Evolutionary conservation across 1,139 yeast species (phyloP), one percentile per base, ranked within the genome.

Genomic region (Geotrichum carabidarum): DNA sequence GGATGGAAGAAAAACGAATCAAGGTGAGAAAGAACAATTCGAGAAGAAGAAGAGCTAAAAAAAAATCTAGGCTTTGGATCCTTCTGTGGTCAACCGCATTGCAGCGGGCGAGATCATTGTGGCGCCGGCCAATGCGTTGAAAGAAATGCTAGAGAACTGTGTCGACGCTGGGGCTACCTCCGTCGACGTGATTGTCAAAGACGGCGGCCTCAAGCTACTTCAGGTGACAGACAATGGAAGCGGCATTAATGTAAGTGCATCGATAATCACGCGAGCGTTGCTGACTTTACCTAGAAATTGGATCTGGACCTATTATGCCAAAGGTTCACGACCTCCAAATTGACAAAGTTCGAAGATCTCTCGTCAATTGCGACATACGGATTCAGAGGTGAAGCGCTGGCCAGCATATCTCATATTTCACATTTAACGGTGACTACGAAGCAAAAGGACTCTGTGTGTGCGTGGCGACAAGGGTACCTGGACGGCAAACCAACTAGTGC

Each of bases 101-200:
- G 99, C 99, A 0, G 99, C 99, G 0, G 99, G 99, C 0, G 99
- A 94, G 71, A 89, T 94, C 71, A 88, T 94, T 57, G 79, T 91
- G 37, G 94, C 91, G 7, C 99, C 99, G 0, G 87, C 94, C 1
- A 93, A 93, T 57, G 95, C 88, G 0, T 69, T 88, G 22, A 81
- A 83, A 61, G 96, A 88, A 65, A 71, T 91, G 66, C 68, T 91
- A 49, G 94, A 87, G 65, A 90, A 90, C 71, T 76, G 91, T 12
- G 72, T 89, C 1, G 96, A 90, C 67, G 91, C 96, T 0, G 76
- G 78, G 0, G 79, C 94, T 11, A 71, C 81, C 0, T 65, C 73
- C n/a, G 76, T 91, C n/a, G 81, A 77, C 35, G 75, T 91, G 1
- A 69, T 79, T 15, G 78, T 84, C 9, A 85, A 85, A 63, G 83